phyloP scores from a whole-genome alignment of 495 filamentous ascomycete genomes.

The Penicillium arizonense region DNA sequence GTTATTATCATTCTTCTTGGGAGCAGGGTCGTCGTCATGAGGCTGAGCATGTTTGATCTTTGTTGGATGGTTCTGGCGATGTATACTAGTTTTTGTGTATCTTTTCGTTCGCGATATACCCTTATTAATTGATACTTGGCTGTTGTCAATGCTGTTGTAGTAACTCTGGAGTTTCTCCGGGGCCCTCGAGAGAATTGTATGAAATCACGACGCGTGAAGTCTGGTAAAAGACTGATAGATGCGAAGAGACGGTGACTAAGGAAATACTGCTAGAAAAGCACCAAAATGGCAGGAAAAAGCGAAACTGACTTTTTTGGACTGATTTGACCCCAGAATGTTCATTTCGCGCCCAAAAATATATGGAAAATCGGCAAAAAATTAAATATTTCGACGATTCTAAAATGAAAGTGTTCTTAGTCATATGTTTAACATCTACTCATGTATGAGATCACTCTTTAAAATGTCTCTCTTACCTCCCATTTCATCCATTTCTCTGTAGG shows the following conservation, averaged over 20 bases:
- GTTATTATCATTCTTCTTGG: neutral
- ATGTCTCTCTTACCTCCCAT: no score
- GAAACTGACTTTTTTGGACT: no score
- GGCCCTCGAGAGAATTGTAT: neutral
- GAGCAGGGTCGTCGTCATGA: neutral
- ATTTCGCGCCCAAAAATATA: no score
- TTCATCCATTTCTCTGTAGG: no score
- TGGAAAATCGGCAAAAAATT: no score
- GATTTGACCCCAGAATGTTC: no score
- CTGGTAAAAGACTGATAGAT: neutral
- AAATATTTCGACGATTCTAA: no score
- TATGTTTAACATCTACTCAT: no score
- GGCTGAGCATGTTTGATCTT: neutral
- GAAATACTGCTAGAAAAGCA: neutral
- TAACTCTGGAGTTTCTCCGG: neutral
- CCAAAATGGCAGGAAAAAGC: no score
- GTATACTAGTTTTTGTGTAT: neutral
- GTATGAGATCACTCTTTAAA: no score
- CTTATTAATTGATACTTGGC: neutral
- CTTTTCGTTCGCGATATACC: neutral
- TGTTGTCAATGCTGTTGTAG: neutral
- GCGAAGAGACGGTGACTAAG: neutral
- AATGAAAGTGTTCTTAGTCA: no score
- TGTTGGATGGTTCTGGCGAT: neutral
- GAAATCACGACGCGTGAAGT: conserved; percentile 6